Conservation (phyloP, 2,329 filamentous ascomycete genomes). For the Clarireedia monteithiana region DNA sequence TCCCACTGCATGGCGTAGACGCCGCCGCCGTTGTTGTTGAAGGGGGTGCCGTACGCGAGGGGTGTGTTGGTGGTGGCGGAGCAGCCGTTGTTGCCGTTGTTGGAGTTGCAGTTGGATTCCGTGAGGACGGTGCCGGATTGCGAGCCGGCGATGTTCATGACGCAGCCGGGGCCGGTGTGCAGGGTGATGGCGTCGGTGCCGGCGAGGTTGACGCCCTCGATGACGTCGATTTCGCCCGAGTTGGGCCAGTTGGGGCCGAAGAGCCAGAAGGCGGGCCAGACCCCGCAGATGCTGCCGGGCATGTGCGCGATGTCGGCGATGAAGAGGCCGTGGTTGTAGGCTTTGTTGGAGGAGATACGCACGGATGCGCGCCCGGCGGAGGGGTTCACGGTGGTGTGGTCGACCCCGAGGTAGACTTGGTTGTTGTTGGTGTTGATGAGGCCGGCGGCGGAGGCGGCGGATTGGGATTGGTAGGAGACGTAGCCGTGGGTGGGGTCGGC, state of each 20-base stretch:
- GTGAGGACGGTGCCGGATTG: conserved; percentile 35
- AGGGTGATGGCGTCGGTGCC: conserved; percentile 55
- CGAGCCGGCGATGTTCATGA: conserved; percentile 46
- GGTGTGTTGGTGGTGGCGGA: conserved; percentile 14
- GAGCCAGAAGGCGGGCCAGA: conserved; percentile 50
- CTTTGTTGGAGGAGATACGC: conserved; percentile 50
- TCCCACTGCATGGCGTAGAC: conserved; percentile 76
- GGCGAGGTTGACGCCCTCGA: conserved; percentile 66
- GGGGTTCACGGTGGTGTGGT: conserved; percentile 49
- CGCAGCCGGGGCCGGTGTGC: conserved; percentile 68
- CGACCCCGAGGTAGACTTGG: conserved; percentile 62
- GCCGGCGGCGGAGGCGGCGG: conserved; percentile 46
- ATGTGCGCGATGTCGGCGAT: conserved; percentile 52
- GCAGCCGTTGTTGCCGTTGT: conserved; percentile 3
- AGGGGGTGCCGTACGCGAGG: conserved; percentile 47
- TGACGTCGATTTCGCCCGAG: conserved; percentile 70
- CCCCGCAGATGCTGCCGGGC: conserved; percentile 47
- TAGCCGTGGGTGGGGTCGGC: conserved; percentile 68
- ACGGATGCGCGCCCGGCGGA: conserved; percentile 58
- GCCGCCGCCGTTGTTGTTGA: conserved; percentile 59
- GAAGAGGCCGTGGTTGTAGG: conserved; percentile 48
- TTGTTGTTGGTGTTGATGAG: conserved; percentile 37
- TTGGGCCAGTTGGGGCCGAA: conserved; percentile 61
- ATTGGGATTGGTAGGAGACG: conserved; percentile 58
- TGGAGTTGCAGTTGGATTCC: neutral